A percentile compares a stretch with the other conserved stretches of the same genome.
These are phyloP conservation scores for Yamadazyma taylorii DNA, from an alignment of 1,139 yeast genomes.

Conservation along the genomic window DNA sequence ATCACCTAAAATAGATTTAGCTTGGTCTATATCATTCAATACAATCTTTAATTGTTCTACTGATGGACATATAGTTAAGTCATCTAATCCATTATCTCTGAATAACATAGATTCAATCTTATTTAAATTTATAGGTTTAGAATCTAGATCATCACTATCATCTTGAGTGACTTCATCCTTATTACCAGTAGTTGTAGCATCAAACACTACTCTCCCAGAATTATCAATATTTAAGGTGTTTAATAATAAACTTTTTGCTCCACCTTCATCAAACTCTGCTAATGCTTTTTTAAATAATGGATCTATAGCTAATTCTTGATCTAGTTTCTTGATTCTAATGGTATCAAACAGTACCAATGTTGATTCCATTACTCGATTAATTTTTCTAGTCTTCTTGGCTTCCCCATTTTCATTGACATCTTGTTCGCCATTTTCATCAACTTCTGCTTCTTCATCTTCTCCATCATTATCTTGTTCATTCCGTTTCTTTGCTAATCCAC, in stretches of 20 bases:
- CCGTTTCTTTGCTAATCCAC: constrained; percentile 57
- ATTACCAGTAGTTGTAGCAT: constrained; percentile 41
- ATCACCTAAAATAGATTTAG: constrained; percentile 51
- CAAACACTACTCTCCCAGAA: constrained; percentile 64
- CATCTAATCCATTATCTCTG: constrained; percentile 35
- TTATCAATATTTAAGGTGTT: constrained; percentile 65
- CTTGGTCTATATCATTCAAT: constrained; percentile 56
- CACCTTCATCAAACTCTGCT: constrained; percentile 94
- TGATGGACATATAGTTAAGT: constrained; percentile 60
- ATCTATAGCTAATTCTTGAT: constrained; percentile 77
- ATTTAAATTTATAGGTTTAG: constrained; percentile 20
- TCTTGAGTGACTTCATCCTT: constrained; percentile 13
- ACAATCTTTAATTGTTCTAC: constrained; percentile 57
- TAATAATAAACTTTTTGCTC: constrained; percentile 79
- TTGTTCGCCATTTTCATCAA: constrained; percentile 14
- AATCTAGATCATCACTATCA: constrained; percentile 13
- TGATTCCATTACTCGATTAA: constrained; percentile 42
- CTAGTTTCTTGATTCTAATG: constrained; percentile 67
- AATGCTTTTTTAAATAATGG: constrained; percentile 87
- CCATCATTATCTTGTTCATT: constrained; percentile 17
- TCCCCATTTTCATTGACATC: constrained; percentile 20
- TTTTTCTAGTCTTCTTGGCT: constrained; percentile 27
- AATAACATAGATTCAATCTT: constrained; percentile 22
- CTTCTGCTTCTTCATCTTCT: constrained; percentile 20
- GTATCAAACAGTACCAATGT: constrained; percentile 56